Base-by-base conservation (phyloP, 768 basidiomycete genomes). In the Lactarius vividus region DNA sequence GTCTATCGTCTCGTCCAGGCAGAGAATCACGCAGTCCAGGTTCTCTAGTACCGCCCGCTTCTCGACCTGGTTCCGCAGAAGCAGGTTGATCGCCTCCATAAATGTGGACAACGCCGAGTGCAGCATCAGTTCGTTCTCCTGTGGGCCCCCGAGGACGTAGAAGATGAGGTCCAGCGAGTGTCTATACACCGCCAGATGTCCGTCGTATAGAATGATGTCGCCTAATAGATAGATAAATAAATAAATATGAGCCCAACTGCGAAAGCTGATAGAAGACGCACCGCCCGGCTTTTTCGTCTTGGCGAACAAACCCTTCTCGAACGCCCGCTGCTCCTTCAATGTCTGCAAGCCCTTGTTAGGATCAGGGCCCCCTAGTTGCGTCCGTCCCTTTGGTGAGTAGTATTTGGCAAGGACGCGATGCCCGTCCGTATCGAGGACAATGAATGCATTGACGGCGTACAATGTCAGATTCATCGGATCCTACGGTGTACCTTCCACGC, bases 61-160 rank as follows among this genome's bases (percentile, higher is more conserved):
- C 81, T 99, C 97, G 18, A 98, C 85, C 72, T 94, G 88, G 74
- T 96, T 95, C 54, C 95, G 83, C 33, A 99, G 82, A 37, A 98
- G 82, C 73, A 98, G 81, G 23, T 87, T 84, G 29, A 96, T 79
- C 40, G 96, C 94, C 72, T 98, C 97, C 58, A 86, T 82, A 73
- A 97, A 88, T 0, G 93, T 92, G 44, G 80, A 82, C 18, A 98
- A 86, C 18, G 92, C 90, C n/a, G 85, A 79, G 63, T 91, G 85
- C 40, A 98, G 86, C 93, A 98, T 97, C 62, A 98, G 85, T 76
- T 99, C 97, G 77, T 99, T 99, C 78, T 97, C 95, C 2, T 81
- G 80, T 8, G 92, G 83, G 4, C 89, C 87, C 16, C 92, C 94
- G 72, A 98, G 84, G 72, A 98, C 85, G 82, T 97, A 97, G 76